Conservation (phyloP, 2,329 filamentous ascomycete genomes). For the Penicillium corylophilum region DNA sequence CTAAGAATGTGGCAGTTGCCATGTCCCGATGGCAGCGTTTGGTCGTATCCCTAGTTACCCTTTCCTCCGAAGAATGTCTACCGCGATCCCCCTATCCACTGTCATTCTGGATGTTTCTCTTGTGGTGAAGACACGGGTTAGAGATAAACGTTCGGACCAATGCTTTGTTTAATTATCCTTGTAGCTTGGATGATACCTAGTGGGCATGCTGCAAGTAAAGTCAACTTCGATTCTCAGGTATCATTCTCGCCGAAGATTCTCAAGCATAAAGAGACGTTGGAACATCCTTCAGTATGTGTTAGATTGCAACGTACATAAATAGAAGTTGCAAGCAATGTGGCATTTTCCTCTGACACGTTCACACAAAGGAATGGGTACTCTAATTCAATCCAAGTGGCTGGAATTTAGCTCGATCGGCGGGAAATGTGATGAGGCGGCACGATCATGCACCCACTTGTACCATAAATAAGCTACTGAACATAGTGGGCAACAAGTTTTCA, state of each 20-base stretch:
- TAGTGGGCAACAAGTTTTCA: not conserved
- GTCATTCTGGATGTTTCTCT: not conserved
- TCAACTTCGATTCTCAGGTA: not conserved
- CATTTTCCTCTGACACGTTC: not conserved
- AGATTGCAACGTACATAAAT: not conserved
- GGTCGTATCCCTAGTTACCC: slow-evolving; percentile 15
- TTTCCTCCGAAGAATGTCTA: slow-evolving; percentile 20
- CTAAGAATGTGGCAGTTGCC: slow-evolving; percentile 21
- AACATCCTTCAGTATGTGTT: not conserved
- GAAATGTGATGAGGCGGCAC: not conserved
- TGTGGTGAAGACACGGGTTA: not conserved
- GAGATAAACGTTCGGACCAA: not conserved
- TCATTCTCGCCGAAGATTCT: not conserved
- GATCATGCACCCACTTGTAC: not conserved
- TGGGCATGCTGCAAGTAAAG: not conserved
- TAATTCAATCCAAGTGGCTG: not conserved
- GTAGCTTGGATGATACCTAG: not conserved
- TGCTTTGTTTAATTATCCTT: not conserved
- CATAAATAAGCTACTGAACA: not conserved
- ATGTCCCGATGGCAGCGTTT: slow-evolving; percentile 4
- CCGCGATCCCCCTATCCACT: too few species aligned
- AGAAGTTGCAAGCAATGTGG: slow-evolving; percentile 2
- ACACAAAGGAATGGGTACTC: not conserved
- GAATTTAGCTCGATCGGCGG: not conserved
- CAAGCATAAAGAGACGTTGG: not conserved